phyloP scores from a whole-genome alignment of 169 alveolate genomes.

The Eimeria tenella region DNA sequence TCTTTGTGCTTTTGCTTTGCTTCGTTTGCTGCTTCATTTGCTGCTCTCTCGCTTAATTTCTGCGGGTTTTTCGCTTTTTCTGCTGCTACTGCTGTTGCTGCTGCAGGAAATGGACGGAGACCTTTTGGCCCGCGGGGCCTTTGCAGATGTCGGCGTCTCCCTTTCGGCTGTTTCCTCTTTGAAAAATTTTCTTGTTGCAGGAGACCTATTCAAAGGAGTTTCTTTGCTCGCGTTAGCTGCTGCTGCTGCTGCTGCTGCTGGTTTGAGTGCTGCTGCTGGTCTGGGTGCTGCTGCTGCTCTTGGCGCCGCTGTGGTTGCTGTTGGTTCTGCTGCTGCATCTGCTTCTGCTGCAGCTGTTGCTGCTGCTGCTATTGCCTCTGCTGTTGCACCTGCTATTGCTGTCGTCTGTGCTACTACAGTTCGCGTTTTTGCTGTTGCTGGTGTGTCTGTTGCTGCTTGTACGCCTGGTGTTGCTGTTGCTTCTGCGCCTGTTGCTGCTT shows the following conservation, averaged over 20 bases:
- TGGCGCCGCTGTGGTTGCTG: not conserved
- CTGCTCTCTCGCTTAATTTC: no score
- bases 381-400: not conserved
- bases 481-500: not conserved
- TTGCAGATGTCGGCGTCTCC: constrained; percentile 31
- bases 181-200: constrained; percentile 23
- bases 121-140: constrained; percentile 65
- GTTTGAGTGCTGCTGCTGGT: not conserved
- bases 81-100: no score
- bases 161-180: constrained; percentile 29
- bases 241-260: constrained; percentile 2
- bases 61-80: no score
- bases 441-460: not conserved
- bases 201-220: constrained; percentile 44
- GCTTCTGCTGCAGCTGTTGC: not conserved
- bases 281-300: constrained; percentile 30
- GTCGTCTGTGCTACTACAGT: not conserved
- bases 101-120: constrained; percentile 76
- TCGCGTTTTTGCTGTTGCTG: not conserved
- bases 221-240: constrained; percentile 43
- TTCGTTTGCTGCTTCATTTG: no score
- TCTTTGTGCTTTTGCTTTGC: no score
- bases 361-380: not conserved
- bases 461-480: not conserved
- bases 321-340: not conserved